Evolutionary conservation across 768 basidiomycete species (phyloP), one percentile per base, ranked within the genome.

Genomic region (Psilocybe subaeruginosa): DNA sequence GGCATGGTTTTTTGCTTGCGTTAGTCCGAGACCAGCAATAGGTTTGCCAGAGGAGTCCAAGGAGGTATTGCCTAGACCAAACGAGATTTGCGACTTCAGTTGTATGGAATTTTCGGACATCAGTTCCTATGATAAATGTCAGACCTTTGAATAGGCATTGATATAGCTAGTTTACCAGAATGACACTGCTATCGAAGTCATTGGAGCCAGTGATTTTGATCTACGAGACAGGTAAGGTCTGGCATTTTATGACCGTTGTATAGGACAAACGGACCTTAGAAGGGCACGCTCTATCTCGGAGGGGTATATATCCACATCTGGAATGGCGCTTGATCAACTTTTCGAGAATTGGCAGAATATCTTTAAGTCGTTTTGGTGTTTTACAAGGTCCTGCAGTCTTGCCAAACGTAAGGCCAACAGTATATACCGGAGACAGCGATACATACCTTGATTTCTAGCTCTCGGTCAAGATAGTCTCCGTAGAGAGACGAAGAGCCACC

Each of bases 341-440:
- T 61, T 89, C 86, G 3, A 91, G 67, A 1, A 88, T 63, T 2
- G 72, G 69, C 1, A 94, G 68, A 6, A 80, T 73, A 0, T 78
- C 75, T 67, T 84, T 90, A 58, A 96, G 66, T 35, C 93, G 78
- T 69, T 86, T 86, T 0, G 94, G 94, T 9, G 93, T 95, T 73
- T 88, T 90, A 66, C 80, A 77, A 0, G 71, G 64, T 1, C 85
- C 87, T 67, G 58, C 35, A 4, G 59, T 62, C 70, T 72, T 33
- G 0, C 9, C 23, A 55, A 41, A 11, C 41, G 12, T 54, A n/a
- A 51, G 6, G 16, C 39, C 46, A 1, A 41, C 46, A 8, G 47
- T 12, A 9, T 29, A 8, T 19, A 35, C 8, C 33, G 6, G n/a
- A 35, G 8, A 29, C n/a, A 19, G 5, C 12, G 12, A 14, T 14